Evolutionary conservation across 2,329 filamentous ascomycete genomes (phyloP).

Genomic region (Phyllosticta citrichinensis): DNA sequence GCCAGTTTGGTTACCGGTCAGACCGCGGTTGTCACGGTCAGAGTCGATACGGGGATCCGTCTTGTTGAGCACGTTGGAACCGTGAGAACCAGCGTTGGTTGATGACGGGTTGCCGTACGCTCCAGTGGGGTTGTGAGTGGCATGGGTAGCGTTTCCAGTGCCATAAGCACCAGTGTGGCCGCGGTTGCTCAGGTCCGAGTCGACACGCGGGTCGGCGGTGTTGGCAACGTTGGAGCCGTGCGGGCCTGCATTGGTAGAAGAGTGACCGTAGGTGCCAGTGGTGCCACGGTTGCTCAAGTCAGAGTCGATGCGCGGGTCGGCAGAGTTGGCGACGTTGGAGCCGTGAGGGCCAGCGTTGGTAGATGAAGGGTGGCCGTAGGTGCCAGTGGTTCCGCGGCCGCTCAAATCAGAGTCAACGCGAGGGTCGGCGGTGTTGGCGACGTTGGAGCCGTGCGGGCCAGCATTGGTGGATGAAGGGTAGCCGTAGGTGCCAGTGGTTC

Average conservation of each 20-base stretch:
- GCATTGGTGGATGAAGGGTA: not conserved
- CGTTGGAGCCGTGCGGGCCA: constrained; percentile 4
- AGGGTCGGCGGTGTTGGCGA: not conserved
- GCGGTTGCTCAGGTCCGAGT: too few relatives aligned
- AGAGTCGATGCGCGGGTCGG: not conserved
- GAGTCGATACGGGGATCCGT: not conserved
- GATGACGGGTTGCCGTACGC: not conserved
- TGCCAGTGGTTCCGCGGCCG: constrained; percentile 2
- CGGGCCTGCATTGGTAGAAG: not conserved
- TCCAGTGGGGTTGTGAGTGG: not conserved
- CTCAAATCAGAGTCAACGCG: constrained; percentile 1
- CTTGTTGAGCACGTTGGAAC: constrained; percentile 2
- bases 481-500: not conserved
- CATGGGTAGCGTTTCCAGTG: too few relatives aligned
- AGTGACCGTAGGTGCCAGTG: not conserved
- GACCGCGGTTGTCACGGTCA: constrained; percentile 1
- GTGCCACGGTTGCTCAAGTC: constrained; percentile 4
- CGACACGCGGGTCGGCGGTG: too few relatives aligned
- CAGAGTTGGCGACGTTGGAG: not conserved
- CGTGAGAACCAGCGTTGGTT: constrained; percentile 2
- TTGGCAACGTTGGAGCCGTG: too few relatives aligned
- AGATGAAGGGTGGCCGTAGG: not conserved
- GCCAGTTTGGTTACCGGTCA: not conserved
- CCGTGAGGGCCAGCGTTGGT: constrained; percentile 5
- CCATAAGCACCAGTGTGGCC: too few relatives aligned